Conservation (phyloP, 2,329 filamentous ascomycete species). For the Thielaviopsis musarum region DNA sequence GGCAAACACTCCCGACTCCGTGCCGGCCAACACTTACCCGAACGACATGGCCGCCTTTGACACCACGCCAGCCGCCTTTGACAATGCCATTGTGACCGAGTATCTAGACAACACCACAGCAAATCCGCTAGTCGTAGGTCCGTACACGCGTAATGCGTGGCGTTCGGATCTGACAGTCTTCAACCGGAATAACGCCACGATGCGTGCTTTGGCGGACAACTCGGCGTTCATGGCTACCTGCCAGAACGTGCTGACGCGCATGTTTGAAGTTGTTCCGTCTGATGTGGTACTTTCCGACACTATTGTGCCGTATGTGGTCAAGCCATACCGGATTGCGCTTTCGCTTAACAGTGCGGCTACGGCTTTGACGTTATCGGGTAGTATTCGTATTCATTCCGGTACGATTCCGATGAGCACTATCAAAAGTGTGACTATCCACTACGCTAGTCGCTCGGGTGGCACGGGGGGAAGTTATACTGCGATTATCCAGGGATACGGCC, state of each 20-base stretch:
- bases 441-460: constrained; percentile 37
- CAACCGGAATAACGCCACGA: constrained; percentile 35
- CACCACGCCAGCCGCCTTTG: constrained; percentile 30
- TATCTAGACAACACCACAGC: constrained; percentile 36
- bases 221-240: constrained; percentile 31
- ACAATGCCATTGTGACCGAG: constrained; percentile 39
- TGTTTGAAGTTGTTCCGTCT: constrained; percentile 43
- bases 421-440: constrained; percentile 32
- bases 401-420: constrained; percentile 26
- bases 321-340: constrained; percentile 40
- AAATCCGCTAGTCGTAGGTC: constrained; percentile 38
- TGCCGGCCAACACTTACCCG: constrained; percentile 25
- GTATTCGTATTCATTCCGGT: constrained; percentile 40
- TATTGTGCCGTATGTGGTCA: constrained; percentile 39
- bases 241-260: constrained; percentile 34
- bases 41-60: constrained; percentile 32
- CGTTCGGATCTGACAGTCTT: constrained; percentile 41
- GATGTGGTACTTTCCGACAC: constrained; percentile 33
- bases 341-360: constrained; percentile 31
- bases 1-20: constrained; percentile 34
- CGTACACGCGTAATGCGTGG: constrained; percentile 26
- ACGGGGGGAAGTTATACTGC: constrained; percentile 14
- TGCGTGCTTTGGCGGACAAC: constrained; percentile 28
- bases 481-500: constrained; percentile 20
- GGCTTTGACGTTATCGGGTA: constrained; percentile 33